A percentile compares a stretch with the other conserved stretches of the same genome.
phyloP scores from a whole-genome alignment of 495 filamentous ascomycete genomes.

The Penicillium cinerascens region DNA sequence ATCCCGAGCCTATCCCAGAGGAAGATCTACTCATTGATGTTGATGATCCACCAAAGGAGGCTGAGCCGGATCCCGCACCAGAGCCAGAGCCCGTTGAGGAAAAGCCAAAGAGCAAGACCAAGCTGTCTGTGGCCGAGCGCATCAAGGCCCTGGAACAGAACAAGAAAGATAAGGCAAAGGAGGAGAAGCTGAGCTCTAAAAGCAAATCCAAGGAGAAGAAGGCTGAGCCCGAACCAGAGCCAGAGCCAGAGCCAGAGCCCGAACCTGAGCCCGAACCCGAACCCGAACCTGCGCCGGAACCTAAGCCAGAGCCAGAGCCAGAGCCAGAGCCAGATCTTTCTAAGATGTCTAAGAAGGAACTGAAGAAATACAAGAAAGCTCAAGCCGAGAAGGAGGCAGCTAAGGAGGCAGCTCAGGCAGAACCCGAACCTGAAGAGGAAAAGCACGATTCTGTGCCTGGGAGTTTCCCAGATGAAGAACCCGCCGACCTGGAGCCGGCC shows the following conservation, averaged over 20 bases:
- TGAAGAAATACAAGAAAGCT: conserved; percentile 31
- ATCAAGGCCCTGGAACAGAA: conserved; percentile 46
- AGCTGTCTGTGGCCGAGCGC: conserved; percentile 45
- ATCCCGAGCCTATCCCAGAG: conserved; percentile 26
- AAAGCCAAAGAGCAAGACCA: conserved; percentile 37
- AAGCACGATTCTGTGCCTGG: conserved; percentile 29
- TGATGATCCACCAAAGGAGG: conserved; percentile 26
- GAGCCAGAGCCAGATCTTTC: conserved; percentile 17
- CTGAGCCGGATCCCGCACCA: conserved; percentile 30
- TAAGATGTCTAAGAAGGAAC: conserved; percentile 15
- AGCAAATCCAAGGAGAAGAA: conserved; percentile 20
- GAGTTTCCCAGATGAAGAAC: conserved; percentile 27
- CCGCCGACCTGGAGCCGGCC: conserved; percentile 11
- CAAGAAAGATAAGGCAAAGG: conserved; percentile 40
- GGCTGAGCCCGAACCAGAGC: conserved; percentile 19
- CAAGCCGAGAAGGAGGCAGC: conserved; percentile 16
- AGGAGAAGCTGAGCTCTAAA: conserved; percentile 30
- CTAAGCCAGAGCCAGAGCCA: conserved; percentile 24
- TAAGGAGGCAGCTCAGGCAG: conserved; percentile 52
- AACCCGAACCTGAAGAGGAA: conserved; percentile 6
- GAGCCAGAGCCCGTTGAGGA: conserved; percentile 25
- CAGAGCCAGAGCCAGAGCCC: conserved; percentile 28
- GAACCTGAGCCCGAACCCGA: conserved; percentile 20
- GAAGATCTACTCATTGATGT: conserved; percentile 31
- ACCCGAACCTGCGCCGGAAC: conserved; percentile 10